A percentile compares a stretch with the other conserved stretches of the same genome.
These are phyloP conservation scores for Pouteria campechiana DNA, from an alignment of 179 eudicot species.

Conservation along the genomic window DNA sequence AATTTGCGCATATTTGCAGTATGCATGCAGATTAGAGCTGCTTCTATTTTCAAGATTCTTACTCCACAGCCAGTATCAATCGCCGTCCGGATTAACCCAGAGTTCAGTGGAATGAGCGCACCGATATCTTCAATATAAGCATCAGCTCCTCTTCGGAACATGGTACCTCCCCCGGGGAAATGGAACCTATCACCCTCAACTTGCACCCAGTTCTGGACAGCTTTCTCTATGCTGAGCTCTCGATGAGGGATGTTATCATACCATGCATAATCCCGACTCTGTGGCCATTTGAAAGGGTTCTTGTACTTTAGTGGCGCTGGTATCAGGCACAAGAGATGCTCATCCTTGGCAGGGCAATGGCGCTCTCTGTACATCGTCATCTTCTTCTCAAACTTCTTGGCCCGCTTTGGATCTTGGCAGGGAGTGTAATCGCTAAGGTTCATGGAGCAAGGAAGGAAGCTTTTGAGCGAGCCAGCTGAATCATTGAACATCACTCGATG, in stretches of 20 bases:
- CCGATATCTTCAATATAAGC: slow-evolving; percentile 79
- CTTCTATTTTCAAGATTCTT: slow-evolving; percentile 6
- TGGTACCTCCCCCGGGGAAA: slow-evolving; percentile 93
- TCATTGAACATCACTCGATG: slow-evolving; percentile 42
- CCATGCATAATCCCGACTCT: slow-evolving; percentile 84
- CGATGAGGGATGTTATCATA: slow-evolving; percentile 82
- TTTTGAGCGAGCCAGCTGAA: slow-evolving; percentile 11
- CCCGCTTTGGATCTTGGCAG: slow-evolving; percentile 56
- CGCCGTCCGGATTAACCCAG: slow-evolving; percentile 63
- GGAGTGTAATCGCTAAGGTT: slow-evolving; percentile 71
- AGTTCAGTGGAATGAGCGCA: slow-evolving; percentile 52
- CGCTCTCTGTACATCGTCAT: slow-evolving; percentile 76
- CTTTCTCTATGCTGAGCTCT: slow-evolving; percentile 90
- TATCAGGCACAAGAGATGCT: slow-evolving; percentile 50
- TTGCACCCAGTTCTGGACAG: slow-evolving; percentile 85
- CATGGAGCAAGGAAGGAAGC: slow-evolving; percentile 62
- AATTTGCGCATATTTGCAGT: too few species aligned
- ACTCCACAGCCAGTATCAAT: slow-evolving; percentile 94
- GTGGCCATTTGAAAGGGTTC: slow-evolving; percentile 85
- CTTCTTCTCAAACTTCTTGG: slow-evolving; percentile 51
- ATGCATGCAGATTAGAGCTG: too few species aligned
- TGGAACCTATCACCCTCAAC: slow-evolving; percentile 77
- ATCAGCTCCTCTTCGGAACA: slow-evolving; percentile 90
- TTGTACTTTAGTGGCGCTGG: slow-evolving; percentile 85
- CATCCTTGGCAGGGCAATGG: slow-evolving; percentile 73